Evolutionary conservation across 164 flowering plant genomes (phyloP), one percentile per base, ranked within the genome.

Genomic region (Nymphaea colorata): DNA sequence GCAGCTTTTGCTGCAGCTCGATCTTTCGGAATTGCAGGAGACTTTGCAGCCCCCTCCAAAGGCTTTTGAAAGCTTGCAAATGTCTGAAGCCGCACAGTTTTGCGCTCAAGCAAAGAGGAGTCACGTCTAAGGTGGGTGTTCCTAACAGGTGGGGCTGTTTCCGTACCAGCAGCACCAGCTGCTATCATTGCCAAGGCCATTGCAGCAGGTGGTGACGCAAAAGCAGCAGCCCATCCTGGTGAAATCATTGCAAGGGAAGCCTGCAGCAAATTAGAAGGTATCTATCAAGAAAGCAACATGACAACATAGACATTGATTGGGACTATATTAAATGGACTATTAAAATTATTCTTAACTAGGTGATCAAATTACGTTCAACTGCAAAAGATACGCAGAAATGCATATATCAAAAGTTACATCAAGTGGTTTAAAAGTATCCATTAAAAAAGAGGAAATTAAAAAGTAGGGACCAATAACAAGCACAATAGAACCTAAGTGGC

Each of bases 101-200:
- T 95, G 17, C 96, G 83, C 78, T 91, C 97, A 69, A 84, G 86
- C 82, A 92, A 68, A 63, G 93, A 87, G 41, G 87, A 65, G 72
- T 95, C 99, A 59, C 97, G 89, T 75, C 74, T 86, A 42, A 92
- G 89, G 42, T 79, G 89, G 5, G 82, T n/a, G 42, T 75, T 74
- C 76, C 86, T 81, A 25, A 76, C 76, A 73, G 94, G 88, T 64
- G 82, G 79, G 14, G 81, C 73, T 64, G 85, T 77, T 78, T 95
- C 99, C 36, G 85, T 88, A 68, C 99, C 99, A 74, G 83, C 87
- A 72, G 99, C 94, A 70, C 99, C 99, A 68, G 99, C 99, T 71
- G 97, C 99, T 77, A 95, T 87, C 99, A 95, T 95, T 62, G 99
- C 98, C 77, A 95, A 75, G 67, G 98, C 97, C 98, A 95, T 80